A percentile compares a stretch with the other conserved stretches of the same genome.
Evolutionary conservation across 441 rosid genomes (phyloP).

Genomic region (Pelargonium citronellum): DNA sequence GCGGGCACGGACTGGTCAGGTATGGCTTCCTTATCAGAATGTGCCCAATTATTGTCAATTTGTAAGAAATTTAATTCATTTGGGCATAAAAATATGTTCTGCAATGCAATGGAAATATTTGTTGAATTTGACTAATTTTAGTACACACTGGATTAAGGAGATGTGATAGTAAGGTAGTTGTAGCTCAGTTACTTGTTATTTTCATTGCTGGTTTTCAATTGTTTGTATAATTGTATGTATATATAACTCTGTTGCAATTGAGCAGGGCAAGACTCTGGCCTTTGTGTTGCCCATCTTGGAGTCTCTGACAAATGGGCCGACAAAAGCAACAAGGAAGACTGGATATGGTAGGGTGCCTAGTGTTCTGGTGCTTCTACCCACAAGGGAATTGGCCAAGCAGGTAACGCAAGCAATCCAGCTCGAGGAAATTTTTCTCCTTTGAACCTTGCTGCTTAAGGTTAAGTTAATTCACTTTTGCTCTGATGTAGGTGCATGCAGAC

Average conservation of each 20-base stretch:
- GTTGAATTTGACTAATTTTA: not conserved
- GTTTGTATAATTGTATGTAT: not conserved
- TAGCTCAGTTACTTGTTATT: not conserved
- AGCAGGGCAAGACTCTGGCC: slow-evolving; percentile 91
- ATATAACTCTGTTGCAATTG: slow-evolving; percentile 8
- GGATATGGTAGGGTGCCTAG: slow-evolving; percentile 82
- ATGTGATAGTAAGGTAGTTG: not conserved
- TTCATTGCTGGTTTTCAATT: not conserved
- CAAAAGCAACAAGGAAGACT: slow-evolving; percentile 49
- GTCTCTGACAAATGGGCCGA: slow-evolving; percentile 64
- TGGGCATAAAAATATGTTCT: not conserved
- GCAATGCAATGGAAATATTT: not conserved
- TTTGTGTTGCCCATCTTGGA: slow-evolving; percentile 95
- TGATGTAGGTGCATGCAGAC: slow-evolving; percentile 59
- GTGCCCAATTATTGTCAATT: not conserved
- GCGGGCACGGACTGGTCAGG: slow-evolving; percentile 95
- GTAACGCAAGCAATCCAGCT: slow-evolving; percentile 25
- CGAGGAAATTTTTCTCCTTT: not conserved
- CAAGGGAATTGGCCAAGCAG: slow-evolving; percentile 92
- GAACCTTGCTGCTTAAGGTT: slow-evolving; percentile 15
- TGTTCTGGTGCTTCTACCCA: slow-evolving; percentile 84
- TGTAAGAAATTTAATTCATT: not conserved
- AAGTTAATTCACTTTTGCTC: not conserved
- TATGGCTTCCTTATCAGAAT: slow-evolving; percentile 13
- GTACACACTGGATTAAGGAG: not conserved